These are phyloP conservation scores for Planoprotostelium fungivorum DNA, from an alignment of 78 protist species.

Conservation along the genomic window DNA sequence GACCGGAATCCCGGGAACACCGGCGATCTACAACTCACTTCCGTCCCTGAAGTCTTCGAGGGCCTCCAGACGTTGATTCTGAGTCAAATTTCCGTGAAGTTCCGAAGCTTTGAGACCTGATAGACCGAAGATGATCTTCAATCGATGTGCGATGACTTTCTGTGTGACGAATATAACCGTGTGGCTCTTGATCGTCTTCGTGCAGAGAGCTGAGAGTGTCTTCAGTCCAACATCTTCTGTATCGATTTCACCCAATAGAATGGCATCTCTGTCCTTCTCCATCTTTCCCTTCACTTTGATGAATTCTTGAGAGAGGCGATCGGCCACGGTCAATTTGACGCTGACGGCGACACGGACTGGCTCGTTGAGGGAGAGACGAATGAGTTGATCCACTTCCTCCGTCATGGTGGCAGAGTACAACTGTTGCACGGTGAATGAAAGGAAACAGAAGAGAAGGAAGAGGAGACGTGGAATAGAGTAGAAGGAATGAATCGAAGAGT, in stretches of 20 bases:
- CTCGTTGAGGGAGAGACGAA: slow-evolving; percentile 41
- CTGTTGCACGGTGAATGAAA: no score
- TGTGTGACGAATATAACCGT: slow-evolving; percentile 23
- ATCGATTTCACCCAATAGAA: background rate
- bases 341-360: slow-evolving; percentile 72
- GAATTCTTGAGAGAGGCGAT: slow-evolving; percentile 73
- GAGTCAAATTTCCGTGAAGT: slow-evolving; percentile 73
- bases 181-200: background rate
- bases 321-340: slow-evolving; percentile 53
- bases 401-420: slow-evolving; percentile 90
- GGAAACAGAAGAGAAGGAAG: background rate
- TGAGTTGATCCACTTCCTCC: slow-evolving; percentile 65
- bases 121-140: slow-evolving; percentile 62
- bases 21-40: background rate
- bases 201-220: slow-evolving; percentile 6
- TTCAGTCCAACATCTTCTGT: background rate
- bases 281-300: slow-evolving; percentile 41
- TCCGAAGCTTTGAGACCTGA: slow-evolving; percentile 64
- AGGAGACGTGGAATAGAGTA: background rate
- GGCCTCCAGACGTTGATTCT: slow-evolving; percentile 52
- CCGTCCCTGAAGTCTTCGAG: slow-evolving; percentile 63
- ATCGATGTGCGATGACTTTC: slow-evolving; percentile 53
- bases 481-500: background rate
- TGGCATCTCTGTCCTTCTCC: slow-evolving; percentile 37
- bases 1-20: background rate